Conservation (phyloP, 148 eudicot genomes). For the Heliamphora exappendiculata region DNA sequence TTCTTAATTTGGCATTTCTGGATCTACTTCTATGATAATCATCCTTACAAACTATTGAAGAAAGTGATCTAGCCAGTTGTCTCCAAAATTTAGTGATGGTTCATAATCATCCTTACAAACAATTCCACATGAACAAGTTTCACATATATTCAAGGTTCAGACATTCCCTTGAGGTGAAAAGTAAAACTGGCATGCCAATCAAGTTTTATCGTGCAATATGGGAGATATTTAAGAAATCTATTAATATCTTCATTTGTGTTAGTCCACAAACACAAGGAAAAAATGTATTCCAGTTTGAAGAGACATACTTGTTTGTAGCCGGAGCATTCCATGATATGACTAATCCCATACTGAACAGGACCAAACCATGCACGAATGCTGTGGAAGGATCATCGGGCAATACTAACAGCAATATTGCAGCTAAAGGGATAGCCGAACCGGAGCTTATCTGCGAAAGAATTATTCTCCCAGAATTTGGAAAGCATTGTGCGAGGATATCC, state of each 20-base stretch:
- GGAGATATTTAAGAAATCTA: not conserved
- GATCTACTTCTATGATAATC: not conserved
- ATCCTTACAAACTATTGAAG: not conserved
- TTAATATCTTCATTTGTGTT: not conserved
- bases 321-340: conserved; percentile 63
- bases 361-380: conserved; percentile 47
- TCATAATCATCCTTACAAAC: not conserved
- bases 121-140: not conserved
- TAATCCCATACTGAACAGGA: conserved; percentile 67
- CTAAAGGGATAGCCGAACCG: conserved; percentile 70
- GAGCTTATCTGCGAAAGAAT: conserved; percentile 80
- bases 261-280: not conserved
- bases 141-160: not conserved
- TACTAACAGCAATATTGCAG: conserved; percentile 58
- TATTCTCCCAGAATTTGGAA: conserved; percentile 76
- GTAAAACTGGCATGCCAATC: not conserved
- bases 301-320: conserved; percentile 78
- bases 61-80: not conserved
- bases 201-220: not conserved
- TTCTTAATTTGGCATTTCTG: not conserved
- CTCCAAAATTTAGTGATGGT: not conserved
- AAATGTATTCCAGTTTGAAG: not conserved
- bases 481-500: conserved; percentile 46
- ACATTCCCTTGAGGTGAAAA: not conserved
- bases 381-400: conserved; percentile 62